A percentile compares a stretch with the other conserved stretches of the same genome.
Evolutionary conservation across 371 early-diverging fungal genomes (phyloP).

Genomic region (Coemansia sp.): DNA sequence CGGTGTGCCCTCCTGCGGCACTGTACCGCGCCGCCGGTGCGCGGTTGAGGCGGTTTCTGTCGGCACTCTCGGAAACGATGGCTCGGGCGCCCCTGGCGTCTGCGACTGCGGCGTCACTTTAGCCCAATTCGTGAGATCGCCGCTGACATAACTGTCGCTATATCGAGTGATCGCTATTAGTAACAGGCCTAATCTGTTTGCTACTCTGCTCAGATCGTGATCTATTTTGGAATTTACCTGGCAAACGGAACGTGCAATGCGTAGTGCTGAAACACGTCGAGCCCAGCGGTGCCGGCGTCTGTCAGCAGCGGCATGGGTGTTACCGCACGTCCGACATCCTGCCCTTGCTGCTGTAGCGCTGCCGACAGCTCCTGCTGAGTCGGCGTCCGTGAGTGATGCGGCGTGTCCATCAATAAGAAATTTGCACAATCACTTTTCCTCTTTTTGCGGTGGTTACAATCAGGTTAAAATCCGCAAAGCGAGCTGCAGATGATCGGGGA

Average conservation of each 20-base stretch:
- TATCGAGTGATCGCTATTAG: background rate
- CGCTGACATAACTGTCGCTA: no score
- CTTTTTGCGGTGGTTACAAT: background rate
- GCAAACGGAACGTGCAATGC: constrained; percentile 22
- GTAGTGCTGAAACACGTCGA: constrained; percentile 17
- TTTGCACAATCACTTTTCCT: background rate
- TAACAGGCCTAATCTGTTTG: no score
- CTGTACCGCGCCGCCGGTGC: constrained; percentile 16
- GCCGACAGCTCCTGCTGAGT: background rate
- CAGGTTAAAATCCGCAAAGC: background rate
- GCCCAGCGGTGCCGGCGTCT: background rate
- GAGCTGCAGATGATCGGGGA: constrained; percentile 1
- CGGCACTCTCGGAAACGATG: background rate
- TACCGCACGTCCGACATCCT: background rate
- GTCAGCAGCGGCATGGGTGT: background rate
- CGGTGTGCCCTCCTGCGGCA: constrained; percentile 14
- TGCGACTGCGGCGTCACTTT: background rate
- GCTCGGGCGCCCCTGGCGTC: background rate
- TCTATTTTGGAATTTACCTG: constrained; percentile 13
- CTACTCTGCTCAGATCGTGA: background rate
- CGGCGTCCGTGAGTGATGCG: background rate
- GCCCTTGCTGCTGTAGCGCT: background rate
- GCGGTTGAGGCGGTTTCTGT: background rate
- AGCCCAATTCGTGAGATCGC: constrained; percentile 12
- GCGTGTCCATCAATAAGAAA: background rate